Base-by-base conservation (phyloP, 2,329 filamentous ascomycete genomes). In the Hymenoscyphus fraxineus region DNA sequence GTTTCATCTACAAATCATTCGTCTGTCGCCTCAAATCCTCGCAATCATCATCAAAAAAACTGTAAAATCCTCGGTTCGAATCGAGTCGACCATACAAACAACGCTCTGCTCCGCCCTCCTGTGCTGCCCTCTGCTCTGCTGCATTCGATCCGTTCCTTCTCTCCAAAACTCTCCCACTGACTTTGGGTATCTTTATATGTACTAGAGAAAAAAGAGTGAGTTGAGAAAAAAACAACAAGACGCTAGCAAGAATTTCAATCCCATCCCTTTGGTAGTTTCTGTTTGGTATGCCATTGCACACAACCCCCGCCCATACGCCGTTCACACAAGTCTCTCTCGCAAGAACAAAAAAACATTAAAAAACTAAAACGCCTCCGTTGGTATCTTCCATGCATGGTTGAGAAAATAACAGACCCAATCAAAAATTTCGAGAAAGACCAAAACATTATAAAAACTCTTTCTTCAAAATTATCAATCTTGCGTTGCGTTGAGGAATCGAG, bases 321-420 rank as follows among this genome's bases (percentile, higher is more conserved):
- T 10, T 54, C 22, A 54, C 47, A 54, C 12, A 35, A 35, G 9
- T 6, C 6, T 35, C 32, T 35, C 35, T 35, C 35, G 35, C 35
- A 35, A 35, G 9, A 35, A 35, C 35, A 35, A 35, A 6, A 6
- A 35, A 35, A 35, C 9, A 35, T 5, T 22, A 54, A 27, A 54
- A 54, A 54, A 54, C 47, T 13, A 54, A 54, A 54, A 54, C 47
- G 47, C 47, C 47, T n/a, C 47, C 47, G 19, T 7, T 54, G 47
- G 47, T 54, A 54, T 54, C 47, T 31, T 54, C n/a, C 44, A 35
- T 35, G 35, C 41, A n/a, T 44, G 41, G 41, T 44, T 22, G n/a
- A 51, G 9, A 27, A 19, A 51, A 51, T 22, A 13, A 54, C 22
- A 54, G 12, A 35, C 35, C 35, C 35, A 54, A 27, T 31, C 22